Evolutionary conservation across 2,329 filamentous ascomycete genomes (phyloP).

Genomic region (Fusarium nematophilum): DNA sequence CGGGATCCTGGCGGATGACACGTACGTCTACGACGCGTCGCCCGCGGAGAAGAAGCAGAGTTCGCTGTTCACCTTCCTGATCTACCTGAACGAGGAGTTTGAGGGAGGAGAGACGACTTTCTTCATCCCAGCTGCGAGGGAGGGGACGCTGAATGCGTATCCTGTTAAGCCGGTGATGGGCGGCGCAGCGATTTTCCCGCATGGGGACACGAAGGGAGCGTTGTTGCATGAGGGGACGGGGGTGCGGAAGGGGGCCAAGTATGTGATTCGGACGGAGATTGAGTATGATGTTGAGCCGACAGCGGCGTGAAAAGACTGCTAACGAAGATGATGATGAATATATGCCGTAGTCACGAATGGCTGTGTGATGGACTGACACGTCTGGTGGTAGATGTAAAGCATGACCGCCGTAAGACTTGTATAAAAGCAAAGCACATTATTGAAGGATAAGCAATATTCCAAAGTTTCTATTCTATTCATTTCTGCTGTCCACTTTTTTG

Average conservation of each 20-base stretch:
- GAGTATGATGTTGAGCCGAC: conserved; percentile 71
- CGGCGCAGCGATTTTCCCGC: conserved; percentile 74
- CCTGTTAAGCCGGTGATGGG: conserved; percentile 77
- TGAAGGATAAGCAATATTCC: no score
- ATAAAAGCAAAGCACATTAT: no score
- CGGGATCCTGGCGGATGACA: conserved; percentile 66
- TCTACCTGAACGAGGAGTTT: conserved; percentile 79
- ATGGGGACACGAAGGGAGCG: conserved; percentile 74
- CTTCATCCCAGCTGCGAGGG: conserved; percentile 72
- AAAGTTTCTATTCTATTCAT: no score
- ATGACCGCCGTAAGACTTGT: no score
- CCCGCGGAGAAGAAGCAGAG: conserved; percentile 70
- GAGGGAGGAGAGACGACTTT: conserved; percentile 78
- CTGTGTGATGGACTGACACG: no score
- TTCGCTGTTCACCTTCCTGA: conserved; percentile 75
- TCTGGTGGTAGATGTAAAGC: no score
- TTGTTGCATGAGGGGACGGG: conserved; percentile 78
- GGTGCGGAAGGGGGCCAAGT: conserved; percentile 73
- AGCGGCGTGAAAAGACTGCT: no score
- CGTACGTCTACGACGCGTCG: conserved; percentile 75
- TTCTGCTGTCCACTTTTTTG: no score
- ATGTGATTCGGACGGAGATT: conserved; percentile 78
- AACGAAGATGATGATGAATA: no score
- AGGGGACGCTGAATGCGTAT: conserved; percentile 76
- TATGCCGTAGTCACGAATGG: no score